phyloP scores from a whole-genome alignment of 352 stramenopile genomes.

The Globisporangium heterothallicum region DNA sequence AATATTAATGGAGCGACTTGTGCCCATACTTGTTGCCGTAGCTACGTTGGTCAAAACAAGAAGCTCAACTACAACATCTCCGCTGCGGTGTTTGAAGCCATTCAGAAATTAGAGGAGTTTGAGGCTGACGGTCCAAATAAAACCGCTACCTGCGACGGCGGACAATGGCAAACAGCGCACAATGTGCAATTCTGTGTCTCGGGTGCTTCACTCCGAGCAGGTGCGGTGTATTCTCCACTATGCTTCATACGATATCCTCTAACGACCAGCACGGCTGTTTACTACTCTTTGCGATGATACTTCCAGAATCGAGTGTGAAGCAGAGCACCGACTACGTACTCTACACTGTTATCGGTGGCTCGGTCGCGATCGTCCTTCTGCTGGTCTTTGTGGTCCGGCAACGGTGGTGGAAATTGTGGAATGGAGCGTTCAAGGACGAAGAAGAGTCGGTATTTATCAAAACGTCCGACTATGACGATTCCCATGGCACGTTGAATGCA shows the following conservation, averaged over 20 bases:
- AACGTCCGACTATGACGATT: slow-evolving; percentile 19
- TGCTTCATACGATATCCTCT: background rate
- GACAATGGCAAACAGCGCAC: slow-evolving; percentile 28
- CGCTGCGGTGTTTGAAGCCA: slow-evolving; percentile 20
- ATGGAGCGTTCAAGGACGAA: slow-evolving; percentile 23
- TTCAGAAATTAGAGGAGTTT: slow-evolving; percentile 24
- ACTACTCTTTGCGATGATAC: no score
- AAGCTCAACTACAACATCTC: slow-evolving; percentile 32
- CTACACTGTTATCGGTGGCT: slow-evolving; percentile 23
- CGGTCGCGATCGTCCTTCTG: slow-evolving; percentile 33
- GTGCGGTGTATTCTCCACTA: background rate
- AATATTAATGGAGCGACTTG: no score
- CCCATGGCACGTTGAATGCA: slow-evolving; percentile 33
- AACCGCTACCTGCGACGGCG: slow-evolving; percentile 20
- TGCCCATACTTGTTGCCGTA: background rate
- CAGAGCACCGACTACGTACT: background rate
- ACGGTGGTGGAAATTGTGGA: slow-evolving; percentile 23
- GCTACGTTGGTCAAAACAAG: background rate
- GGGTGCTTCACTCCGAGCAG: background rate
- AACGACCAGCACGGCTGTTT: background rate
- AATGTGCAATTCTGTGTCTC: slow-evolving; percentile 33
- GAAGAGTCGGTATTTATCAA: slow-evolving; percentile 40
- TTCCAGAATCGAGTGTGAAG: background rate
- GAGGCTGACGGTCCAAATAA: slow-evolving; percentile 18
- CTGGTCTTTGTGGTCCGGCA: slow-evolving; percentile 42